Base-by-base conservation (phyloP, 306 rosid genomes). In the Cucurbita maxima region DNA sequence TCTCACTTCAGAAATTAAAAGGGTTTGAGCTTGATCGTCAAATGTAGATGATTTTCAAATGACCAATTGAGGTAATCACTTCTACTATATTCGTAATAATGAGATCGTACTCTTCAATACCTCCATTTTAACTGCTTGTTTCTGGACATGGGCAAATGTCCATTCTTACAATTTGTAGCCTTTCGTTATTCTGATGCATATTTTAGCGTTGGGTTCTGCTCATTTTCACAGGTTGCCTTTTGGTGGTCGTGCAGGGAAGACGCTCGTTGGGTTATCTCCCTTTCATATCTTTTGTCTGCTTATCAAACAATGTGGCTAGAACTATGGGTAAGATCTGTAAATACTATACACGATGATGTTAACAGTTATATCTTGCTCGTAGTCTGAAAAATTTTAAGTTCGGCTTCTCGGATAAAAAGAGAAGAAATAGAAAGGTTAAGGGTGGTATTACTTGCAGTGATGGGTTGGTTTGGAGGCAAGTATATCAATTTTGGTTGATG, bases 1-100 rank as follows among this genome's bases (percentile, higher is more conserved):
- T 85, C 97, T 94, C 66, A 60, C 87, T 56, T 91, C 99, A 51
- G 90, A 91, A 22, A 44, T 77, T n/a, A 66, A 82, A 58, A 78
- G 83, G 81, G 81, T 79, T 64, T 86, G 85, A 88, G 51, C 59
- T 41, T 40, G 58, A 47, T 84, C 71, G 60, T 78, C 78, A 57
- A 76, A 76, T 85, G 86, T 88, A 77, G 75, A 82, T 81, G 79
- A 79, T 70, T 75, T 59, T 75, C 74, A 69, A 67, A 47, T 72
- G 43, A 69, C 75, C 68, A 14, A 71, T 41, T 30, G 40, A 81
- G 85, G 87, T 79, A 80, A 77, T 48, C 54, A 14, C 55, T 18
- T 19, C 5, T 37, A 55, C 19, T 22, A 13, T 22, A 59, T 44
- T 6, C 37, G 4, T 50, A 60, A 47, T 36, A 37, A 60, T 36